Base-by-base conservation (phyloP, 2,329 filamentous ascomycete genomes). In the Ilyonectria mors-panacis region DNA sequence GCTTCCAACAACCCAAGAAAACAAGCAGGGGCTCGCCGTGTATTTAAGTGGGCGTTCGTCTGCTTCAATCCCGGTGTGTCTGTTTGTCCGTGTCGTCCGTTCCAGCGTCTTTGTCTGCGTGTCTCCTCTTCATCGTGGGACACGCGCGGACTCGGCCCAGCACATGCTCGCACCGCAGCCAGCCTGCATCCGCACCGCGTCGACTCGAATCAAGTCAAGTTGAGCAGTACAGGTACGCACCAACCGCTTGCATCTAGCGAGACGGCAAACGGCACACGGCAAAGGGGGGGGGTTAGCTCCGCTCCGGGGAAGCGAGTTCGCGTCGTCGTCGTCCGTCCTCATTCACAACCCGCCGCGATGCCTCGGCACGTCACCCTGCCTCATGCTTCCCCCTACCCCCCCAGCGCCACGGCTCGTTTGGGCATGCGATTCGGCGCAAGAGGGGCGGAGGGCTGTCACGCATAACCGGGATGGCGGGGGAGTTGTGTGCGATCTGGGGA, bases 401-500 rank as follows among this genome's bases (percentile, higher is more conserved):
- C 26, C 26, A 42, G 61, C 33, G 45, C 17, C 23, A 28, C 8
- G 23, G 37, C 65, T 63, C 23, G 33, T 55, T 59, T 60, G 54
- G 68, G 61, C 47, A 67, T 60, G 65, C 65, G 59, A 21, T 30
- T 59, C 35, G 33, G 42, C 33, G 44, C 28, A 6, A 56, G 57
- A 55, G 39, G 39, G 50, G 37, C 9, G 7, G 13, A 17, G 15
- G 35, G 37, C 26, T 26, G 26, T 5, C 15, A 17, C 6, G 37
- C 13, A 39, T 39, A 39, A 17, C 26, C 26, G 26, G 26, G 26
- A 26, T 26, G 26, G 59, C 30, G 59, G 59, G 51, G 44, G 26
- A 13, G 4, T n/a, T 33, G 23, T 15, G 19, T 45, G 19, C 21
- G 28, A 64, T 59, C 57, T 67, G 61, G 68, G 63, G 69, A 69